These are phyloP conservation scores for Sporothrix sp. DNA, from an alignment of 2,329 filamentous ascomycete species.

Conservation along the genomic window DNA sequence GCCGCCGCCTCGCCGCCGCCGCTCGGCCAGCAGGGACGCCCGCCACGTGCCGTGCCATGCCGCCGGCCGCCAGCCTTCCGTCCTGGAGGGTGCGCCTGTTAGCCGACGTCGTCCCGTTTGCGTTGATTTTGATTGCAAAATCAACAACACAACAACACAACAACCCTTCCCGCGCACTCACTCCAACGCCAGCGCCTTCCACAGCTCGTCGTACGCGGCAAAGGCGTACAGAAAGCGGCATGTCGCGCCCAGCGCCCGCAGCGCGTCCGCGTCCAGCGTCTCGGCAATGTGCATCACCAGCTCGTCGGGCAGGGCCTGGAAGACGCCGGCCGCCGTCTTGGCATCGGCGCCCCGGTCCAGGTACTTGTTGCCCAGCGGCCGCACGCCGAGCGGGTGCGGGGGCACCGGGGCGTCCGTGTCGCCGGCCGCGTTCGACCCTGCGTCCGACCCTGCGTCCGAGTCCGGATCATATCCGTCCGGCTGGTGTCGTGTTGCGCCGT, in stretches of 20 bases:
- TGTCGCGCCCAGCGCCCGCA: slow-evolving; percentile 61
- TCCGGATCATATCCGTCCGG: not conserved
- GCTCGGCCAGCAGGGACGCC: slow-evolving; percentile 54
- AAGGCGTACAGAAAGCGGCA: slow-evolving; percentile 85
- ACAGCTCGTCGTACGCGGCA: slow-evolving; percentile 73
- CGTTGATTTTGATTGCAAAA: too few relatives aligned
- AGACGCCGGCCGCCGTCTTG: slow-evolving; percentile 53
- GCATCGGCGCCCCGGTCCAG: slow-evolving; percentile 57
- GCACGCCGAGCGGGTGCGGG: slow-evolving; percentile 72
- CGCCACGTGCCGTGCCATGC: slow-evolving; percentile 80
- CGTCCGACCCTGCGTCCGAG: not conserved
- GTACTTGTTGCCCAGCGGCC: slow-evolving; percentile 75
- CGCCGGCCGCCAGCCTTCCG: slow-evolving; percentile 29
- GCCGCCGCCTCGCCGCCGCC: not conserved
- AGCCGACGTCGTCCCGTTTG: too few relatives aligned
- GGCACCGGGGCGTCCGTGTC: slow-evolving; percentile 45
- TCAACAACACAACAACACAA: too few relatives aligned
- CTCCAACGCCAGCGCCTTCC: slow-evolving; percentile 77
- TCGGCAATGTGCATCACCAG: slow-evolving; percentile 67
- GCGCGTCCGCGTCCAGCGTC: slow-evolving; percentile 51
- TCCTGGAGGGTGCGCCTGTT: too few relatives aligned
- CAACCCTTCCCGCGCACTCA: too few relatives aligned
- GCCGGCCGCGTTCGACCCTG: not conserved
- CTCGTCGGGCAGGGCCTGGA: slow-evolving; percentile 69
- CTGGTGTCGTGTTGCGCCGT: not conserved